Base-by-base conservation (phyloP, 176 grass and related monocot genomes). In the Rhynchospora breviuscula region DNA sequence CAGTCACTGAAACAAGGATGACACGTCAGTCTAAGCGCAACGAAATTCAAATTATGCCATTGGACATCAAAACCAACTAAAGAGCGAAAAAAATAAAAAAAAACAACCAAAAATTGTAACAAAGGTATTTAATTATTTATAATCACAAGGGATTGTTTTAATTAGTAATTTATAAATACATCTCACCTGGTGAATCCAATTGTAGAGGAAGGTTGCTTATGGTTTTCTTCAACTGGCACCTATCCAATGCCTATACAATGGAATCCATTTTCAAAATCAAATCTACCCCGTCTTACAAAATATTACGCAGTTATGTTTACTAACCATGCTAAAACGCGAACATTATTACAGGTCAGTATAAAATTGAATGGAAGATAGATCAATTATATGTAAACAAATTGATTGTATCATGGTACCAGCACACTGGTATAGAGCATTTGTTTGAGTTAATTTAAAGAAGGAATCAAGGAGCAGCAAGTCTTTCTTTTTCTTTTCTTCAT, bases 211-310 rank as follows among this genome's bases (percentile, higher is more conserved):
- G 93, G 44, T 23, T 71, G 70, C 84, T 83, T 60, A 95, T 67
- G 44, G 86, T 87, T 84, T 89, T 91, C 85, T 89, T 95, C 79
- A 90, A 71, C 72, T 92, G 90, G 46, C 92, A 94, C 80, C 87
- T 94, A 46, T 88, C 81, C 83, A 94, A 85, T 80, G 90, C 84
- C 92, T 94, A 57, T 14, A 58, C 14, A 83, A 47, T 63, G 13
- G 12, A 83, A 83, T 43, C 11, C 13, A 66, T 68, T 54, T 29
- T 17, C 0, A 23, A 54, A 54, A 72, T 48, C 23, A 56, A 54
- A 31, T 7, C 13, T 29, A 29, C 1, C 12, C 25, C 14, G 10
- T 51, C 11, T 6, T 15, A 76, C n/a, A 49, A 51, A 76, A 68
- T 4, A 68, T 17, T 40, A 67, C 12, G 5, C 35, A 7, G 29